A percentile compares a stretch with the other conserved stretches of the same genome.
Evolutionary conservation across 177 flowering plant species (phyloP).

Genomic region (Vitis hybrid): DNA sequence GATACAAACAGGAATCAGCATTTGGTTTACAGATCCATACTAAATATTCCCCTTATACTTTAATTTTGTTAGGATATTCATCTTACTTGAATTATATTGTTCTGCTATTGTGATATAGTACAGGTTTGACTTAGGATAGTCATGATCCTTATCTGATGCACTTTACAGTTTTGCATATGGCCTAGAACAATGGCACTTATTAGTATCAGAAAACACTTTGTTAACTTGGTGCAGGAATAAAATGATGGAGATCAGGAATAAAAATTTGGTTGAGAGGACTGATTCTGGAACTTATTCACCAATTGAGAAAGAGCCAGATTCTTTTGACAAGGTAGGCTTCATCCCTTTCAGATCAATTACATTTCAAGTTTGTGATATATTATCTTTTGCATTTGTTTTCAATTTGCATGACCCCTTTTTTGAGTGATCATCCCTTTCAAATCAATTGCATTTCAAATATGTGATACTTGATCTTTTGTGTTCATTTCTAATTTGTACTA

Average conservation of each 20-base stretch:
- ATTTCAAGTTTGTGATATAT: background rate
- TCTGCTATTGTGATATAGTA: background rate
- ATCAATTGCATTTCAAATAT: too few relatives aligned
- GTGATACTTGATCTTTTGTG: too few relatives aligned
- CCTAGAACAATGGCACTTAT: background rate
- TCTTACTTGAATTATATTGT: background rate
- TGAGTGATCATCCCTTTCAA: too few relatives aligned
- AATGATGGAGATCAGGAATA: constrained; percentile 15
- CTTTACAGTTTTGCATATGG: background rate
- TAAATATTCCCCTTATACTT: background rate
- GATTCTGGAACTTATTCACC: constrained; percentile 27
- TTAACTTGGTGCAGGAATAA: constrained; percentile 39
- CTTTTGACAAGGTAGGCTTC: constrained; percentile 74
- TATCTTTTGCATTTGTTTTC: background rate
- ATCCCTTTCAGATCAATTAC: background rate
- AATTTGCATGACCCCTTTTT: background rate
- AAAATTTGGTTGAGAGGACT: constrained; percentile 22
- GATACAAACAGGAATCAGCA: constrained; percentile 1
- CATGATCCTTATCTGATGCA: background rate
- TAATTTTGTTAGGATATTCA: background rate
- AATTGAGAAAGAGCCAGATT: constrained; percentile 43
- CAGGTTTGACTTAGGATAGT: background rate
- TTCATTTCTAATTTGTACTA: too few relatives aligned
- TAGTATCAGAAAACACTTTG: background rate
- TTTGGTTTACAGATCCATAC: background rate